Evolutionary conservation across 73 alveolate genomes (phyloP).

Genomic region (Stentor roeselii): DNA sequence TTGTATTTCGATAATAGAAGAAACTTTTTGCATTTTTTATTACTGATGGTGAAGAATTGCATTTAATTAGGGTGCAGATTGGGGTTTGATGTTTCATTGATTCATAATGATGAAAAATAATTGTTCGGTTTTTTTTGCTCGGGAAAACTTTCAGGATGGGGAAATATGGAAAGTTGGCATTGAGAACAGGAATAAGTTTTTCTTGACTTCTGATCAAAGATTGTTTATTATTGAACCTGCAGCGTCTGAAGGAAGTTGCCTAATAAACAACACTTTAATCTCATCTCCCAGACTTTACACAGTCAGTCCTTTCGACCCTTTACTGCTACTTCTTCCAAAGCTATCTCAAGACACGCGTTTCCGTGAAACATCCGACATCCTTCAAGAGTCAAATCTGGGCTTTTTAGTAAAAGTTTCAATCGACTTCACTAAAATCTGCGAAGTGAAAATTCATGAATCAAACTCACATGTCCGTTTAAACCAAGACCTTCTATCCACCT

Average conservation of each 20-base stretch:
- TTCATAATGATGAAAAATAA: no score
- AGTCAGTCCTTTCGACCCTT: not conserved
- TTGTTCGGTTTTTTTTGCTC: no score
- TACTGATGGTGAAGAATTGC: no score
- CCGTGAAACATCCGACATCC: not conserved
- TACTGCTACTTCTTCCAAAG: not conserved
- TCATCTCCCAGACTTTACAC: not conserved
- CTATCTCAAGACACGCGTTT: not conserved
- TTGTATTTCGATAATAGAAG: not conserved
- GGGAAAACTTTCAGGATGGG: no score
- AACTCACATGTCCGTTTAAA: not conserved
- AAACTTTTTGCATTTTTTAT: no score
- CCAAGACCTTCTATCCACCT: not conserved
- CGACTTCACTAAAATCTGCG: not conserved
- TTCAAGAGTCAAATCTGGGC: not conserved
- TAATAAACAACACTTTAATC: no score
- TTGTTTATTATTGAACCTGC: no score
- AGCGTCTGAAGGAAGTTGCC: not conserved
- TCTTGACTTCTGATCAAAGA: no score
- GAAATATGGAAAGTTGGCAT: no score
- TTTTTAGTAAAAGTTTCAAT: not conserved
- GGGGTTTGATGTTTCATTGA: no score
- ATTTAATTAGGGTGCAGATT: no score
- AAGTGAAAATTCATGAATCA: not conserved
- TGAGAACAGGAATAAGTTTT: no score